Evolutionary conservation across 2,329 filamentous ascomycete genomes (phyloP).

Genomic region (Cladophialophora chaetospira): DNA sequence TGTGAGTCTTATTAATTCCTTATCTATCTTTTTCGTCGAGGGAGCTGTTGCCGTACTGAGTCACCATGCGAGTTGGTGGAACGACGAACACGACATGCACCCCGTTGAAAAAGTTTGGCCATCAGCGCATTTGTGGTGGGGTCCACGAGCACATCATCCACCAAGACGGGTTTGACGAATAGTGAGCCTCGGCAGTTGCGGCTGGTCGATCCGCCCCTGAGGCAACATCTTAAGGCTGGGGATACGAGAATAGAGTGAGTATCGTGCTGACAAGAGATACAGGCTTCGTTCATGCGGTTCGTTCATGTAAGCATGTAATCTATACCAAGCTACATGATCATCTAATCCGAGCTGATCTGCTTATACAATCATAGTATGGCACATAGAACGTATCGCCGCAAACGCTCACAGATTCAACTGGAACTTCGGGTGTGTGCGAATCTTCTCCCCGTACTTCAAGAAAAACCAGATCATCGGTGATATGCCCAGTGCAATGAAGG

Average conservation of each 20-base stretch:
- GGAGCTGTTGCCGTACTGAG: not conserved
- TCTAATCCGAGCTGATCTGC: no score
- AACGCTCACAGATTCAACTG: constrained; percentile 32
- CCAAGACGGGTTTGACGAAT: constrained; percentile 6
- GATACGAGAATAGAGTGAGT: not conserved
- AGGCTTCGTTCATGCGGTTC: not conserved
- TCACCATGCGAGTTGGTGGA: not conserved
- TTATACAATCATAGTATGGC: not conserved
- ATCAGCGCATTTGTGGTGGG: not conserved
- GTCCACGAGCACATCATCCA: not conserved
- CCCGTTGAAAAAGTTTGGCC: not conserved
- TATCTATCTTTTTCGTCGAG: not conserved
- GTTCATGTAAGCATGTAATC: not conserved
- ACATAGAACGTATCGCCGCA: not conserved
- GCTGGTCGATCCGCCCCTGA: not conserved
- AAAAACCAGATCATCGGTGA: constrained; percentile 44
- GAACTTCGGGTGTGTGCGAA: constrained; percentile 38
- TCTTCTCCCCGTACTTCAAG: constrained; percentile 40
- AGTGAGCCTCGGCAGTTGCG: not conserved
- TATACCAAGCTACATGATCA: no score
- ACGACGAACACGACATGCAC: no score
- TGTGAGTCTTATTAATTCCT: not conserved
- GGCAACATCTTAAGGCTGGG: not conserved
- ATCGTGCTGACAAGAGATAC: not conserved
- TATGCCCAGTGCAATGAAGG: constrained; percentile 56